These are phyloP conservation scores for Cicer cuneatum DNA, from an alignment of 306 rosid species.

Conservation along the genomic window DNA sequence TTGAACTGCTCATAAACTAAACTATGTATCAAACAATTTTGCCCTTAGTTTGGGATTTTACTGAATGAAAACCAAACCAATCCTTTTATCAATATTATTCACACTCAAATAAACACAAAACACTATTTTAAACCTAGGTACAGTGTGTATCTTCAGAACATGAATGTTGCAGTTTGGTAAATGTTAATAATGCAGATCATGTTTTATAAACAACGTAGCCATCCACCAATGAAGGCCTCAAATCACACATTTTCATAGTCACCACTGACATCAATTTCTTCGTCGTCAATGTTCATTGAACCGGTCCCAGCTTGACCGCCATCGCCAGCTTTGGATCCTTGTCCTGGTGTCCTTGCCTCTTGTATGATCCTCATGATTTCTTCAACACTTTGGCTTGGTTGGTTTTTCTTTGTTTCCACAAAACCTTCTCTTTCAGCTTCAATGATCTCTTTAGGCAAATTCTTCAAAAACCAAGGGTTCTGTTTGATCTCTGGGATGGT, in stretches of 20 bases:
- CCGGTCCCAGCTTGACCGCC: conserved; percentile 54
- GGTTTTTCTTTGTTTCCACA: conserved; percentile 51
- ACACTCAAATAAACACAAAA: conserved; percentile 43
- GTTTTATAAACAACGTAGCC: conserved; percentile 39
- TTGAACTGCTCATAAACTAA: not conserved
- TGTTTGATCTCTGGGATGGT: conserved; percentile 80
- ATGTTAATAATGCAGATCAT: conserved; percentile 40
- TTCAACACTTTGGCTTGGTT: conserved; percentile 68
- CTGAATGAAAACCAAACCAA: conserved; percentile 29
- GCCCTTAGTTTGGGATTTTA: conserved; percentile 24
- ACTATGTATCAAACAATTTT: not conserved
- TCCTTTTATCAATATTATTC: conserved; percentile 30
- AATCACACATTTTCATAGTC: conserved; percentile 56
- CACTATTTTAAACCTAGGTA: conserved; percentile 41
- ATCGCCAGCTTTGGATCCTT: conserved; percentile 61
- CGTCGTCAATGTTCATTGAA: conserved; percentile 59
- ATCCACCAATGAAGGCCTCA: conserved; percentile 25
- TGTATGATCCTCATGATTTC: conserved; percentile 80
- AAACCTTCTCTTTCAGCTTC: conserved; percentile 72
- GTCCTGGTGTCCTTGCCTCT: conserved; percentile 73
- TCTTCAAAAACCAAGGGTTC: conserved; percentile 91
- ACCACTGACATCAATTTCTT: conserved; percentile 79
- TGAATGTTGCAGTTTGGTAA: conserved; percentile 40
- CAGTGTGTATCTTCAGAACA: conserved; percentile 29
- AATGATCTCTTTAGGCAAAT: conserved; percentile 72